Base-by-base conservation (phyloP, 805 yeast genomes). In the Wickerhamomyces tratensis region DNA sequence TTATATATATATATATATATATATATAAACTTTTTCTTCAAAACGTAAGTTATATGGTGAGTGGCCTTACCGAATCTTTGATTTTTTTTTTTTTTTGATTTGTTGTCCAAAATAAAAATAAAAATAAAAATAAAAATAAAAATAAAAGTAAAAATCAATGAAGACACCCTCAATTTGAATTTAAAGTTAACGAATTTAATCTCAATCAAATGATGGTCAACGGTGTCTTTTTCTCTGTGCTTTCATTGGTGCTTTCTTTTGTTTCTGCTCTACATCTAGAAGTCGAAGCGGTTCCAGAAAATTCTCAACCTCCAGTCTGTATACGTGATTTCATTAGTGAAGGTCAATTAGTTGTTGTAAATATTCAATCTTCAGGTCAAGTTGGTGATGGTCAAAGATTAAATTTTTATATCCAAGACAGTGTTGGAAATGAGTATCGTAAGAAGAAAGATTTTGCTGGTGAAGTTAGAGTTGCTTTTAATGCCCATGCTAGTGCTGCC, bases 251-350 rank as follows among this genome's bases (percentile, higher is more conserved):
- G 3, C 14, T 49, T 26, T 25, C 41, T 9, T 36, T 51, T n/a
- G 64, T 54, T 25, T 46, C 50, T 25, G 73, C 72, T 12, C 63
- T 78, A 48, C 76, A 69, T 54, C 65, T 77, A 51, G 82, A 77
- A 39, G 61, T 78, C 15, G 72, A 71, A 42, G 79, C 82, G 15
- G 58, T 54, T 7, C 53, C 63, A 5, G 61, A 63, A 49, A 31
- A 31, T 5, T 31, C 64, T 54, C 64, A 74, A 48, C 59, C 65
- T 31, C 89, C 91, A 34, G 76, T 82, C 45, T 93, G 98, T 69
- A 75, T 93, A 50, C 85, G 98, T 61, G 97, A 93, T 62, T 91
- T 91, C 58, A 94, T 86, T 43, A 68, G 75, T 39, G 84, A 79
- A 51, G 89, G 87, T 44, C 91, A 86, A 59, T 65, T 89, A 50